Evolutionary conservation across 2,329 filamentous ascomycete species (phyloP).

Genomic region (Aspergillus pseudoviridinutans): DNA sequence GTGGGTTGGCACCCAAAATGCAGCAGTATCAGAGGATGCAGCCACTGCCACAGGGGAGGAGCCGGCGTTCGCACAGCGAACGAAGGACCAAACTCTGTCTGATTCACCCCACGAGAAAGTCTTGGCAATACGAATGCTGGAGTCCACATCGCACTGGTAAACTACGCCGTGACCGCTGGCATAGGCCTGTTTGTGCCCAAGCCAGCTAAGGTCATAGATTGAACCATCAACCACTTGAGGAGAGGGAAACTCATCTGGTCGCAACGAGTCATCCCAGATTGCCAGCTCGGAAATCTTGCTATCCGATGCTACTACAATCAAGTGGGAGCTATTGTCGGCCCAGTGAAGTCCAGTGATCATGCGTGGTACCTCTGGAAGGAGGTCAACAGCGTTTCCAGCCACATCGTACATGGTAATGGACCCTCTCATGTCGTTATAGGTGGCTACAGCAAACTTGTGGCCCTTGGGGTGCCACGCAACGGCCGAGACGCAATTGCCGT

Average conservation of each 20-base stretch:
- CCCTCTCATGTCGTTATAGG: constrained; percentile 40
- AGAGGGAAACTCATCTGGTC: constrained; percentile 34
- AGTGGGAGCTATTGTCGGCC: constrained; percentile 35
- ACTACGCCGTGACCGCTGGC: constrained; percentile 39
- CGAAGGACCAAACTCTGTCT: constrained; percentile 39
- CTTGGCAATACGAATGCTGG: constrained; percentile 34
- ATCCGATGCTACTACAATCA: constrained; percentile 43
- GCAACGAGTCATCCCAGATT: constrained; percentile 41
- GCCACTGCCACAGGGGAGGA: constrained; percentile 34
- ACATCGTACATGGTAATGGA: constrained; percentile 44
- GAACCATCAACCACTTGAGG: constrained; percentile 35
- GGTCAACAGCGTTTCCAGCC: constrained; percentile 40
- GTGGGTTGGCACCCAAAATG: constrained; percentile 45
- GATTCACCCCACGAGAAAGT: constrained; percentile 29
- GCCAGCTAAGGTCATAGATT: constrained; percentile 43
- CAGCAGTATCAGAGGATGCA: constrained; percentile 35
- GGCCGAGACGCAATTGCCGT: constrained; percentile 39
- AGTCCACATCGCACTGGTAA: constrained; percentile 38
- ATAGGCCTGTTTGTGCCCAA: constrained; percentile 33
- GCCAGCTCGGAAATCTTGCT: constrained; percentile 39
- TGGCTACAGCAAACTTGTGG: constrained; percentile 44
- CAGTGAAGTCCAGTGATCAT: constrained; percentile 43
- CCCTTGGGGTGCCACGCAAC: constrained; percentile 45
- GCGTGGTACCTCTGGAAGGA: constrained; percentile 43
- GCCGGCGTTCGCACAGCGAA: constrained; percentile 31